These are phyloP conservation scores for Coemansia erecta DNA, from an alignment of 192 early-diverging fungal genomes.

Conservation along the genomic window DNA sequence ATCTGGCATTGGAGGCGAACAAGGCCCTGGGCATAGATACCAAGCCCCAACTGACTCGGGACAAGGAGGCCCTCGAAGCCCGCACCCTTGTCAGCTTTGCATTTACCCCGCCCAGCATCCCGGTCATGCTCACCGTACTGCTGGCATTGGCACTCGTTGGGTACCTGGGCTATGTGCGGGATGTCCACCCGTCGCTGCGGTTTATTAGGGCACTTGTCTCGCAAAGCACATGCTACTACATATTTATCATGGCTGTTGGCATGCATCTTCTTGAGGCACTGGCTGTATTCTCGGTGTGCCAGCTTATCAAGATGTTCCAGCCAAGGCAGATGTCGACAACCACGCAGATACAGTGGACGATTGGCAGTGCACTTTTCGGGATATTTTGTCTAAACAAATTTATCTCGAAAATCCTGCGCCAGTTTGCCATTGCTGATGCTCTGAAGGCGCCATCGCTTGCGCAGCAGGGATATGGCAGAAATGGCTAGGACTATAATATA, in stretches of 20 bases:
- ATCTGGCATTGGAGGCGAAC: conserved; percentile 28
- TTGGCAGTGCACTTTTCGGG: conserved; percentile 34
- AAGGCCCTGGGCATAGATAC: conserved; percentile 13
- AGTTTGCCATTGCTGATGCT: conserved; percentile 29
- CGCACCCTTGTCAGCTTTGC: conserved; percentile 27
- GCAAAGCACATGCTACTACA: conserved; percentile 20
- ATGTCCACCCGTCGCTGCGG: conserved; percentile 19
- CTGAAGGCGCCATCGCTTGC: conserved; percentile 1
- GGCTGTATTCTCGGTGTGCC: conserved; percentile 22
- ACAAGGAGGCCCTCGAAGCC: conserved; percentile 16
- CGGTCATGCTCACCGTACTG: conserved; percentile 10
- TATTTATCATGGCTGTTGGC: conserved; percentile 10
- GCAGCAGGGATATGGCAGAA: neutral
- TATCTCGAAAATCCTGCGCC: conserved; percentile 16
- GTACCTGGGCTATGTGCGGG: conserved; percentile 12
- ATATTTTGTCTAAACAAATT: conserved; percentile 30
- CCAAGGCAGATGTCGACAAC: conserved; percentile 34
- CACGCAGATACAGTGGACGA: conserved; percentile 41
- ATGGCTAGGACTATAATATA: no score
- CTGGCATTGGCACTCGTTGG: conserved; percentile 6
- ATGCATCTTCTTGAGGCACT: conserved; percentile 25
- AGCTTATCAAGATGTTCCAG: conserved; percentile 46
- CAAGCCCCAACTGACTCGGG: conserved; percentile 14
- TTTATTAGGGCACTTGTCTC: conserved; percentile 16
- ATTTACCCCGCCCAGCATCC: conserved; percentile 12